These are phyloP conservation scores for Tilletiaria anomala DNA, from an alignment of 1,284 basidiomycete species.

Conservation along the genomic window DNA sequence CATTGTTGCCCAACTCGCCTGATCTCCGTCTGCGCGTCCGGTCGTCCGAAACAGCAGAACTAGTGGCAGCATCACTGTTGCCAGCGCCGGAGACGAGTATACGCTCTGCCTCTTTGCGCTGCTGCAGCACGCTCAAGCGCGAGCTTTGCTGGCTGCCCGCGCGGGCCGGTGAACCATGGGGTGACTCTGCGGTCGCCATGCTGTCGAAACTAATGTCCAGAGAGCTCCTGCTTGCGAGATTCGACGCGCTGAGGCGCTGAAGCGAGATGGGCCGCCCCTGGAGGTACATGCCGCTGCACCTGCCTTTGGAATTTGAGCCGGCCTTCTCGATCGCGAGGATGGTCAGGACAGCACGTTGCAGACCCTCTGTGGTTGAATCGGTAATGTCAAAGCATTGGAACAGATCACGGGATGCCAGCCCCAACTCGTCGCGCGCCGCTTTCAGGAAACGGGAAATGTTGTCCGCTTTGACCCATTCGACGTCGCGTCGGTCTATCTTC, in stretches of 20 bases:
- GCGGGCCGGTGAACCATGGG: not conserved
- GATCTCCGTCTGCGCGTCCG: constrained; percentile 8
- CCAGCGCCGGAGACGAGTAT: constrained; percentile 10
- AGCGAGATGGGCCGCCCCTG: too few species aligned
- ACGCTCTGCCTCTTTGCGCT: constrained; percentile 17
- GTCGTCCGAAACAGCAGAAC: constrained; percentile 1
- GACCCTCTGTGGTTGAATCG: constrained; percentile 16
- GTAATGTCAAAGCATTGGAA: constrained; percentile 24
- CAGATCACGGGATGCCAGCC: constrained; percentile 20
- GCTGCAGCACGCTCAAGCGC: constrained; percentile 5
- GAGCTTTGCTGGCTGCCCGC: not conserved
- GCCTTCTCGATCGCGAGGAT: constrained; percentile 12
- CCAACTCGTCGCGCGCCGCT: constrained; percentile 19
- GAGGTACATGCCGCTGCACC: not conserved
- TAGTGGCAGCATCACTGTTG: too few species aligned
- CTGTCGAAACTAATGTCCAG: not conserved
- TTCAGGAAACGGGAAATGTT: constrained; percentile 24
- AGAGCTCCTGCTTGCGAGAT: not conserved
- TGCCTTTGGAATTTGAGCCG: not conserved
- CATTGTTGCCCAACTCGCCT: constrained; percentile 5
- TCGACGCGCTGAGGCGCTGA: not conserved
- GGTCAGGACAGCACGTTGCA: constrained; percentile 20
- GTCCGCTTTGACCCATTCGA: too few species aligned
- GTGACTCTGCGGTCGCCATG: too few species aligned
- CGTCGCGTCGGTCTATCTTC: too few species aligned